Evolutionary conservation across 805 yeast genomes (phyloP).

Genomic region (Metschnikowia anglica): DNA sequence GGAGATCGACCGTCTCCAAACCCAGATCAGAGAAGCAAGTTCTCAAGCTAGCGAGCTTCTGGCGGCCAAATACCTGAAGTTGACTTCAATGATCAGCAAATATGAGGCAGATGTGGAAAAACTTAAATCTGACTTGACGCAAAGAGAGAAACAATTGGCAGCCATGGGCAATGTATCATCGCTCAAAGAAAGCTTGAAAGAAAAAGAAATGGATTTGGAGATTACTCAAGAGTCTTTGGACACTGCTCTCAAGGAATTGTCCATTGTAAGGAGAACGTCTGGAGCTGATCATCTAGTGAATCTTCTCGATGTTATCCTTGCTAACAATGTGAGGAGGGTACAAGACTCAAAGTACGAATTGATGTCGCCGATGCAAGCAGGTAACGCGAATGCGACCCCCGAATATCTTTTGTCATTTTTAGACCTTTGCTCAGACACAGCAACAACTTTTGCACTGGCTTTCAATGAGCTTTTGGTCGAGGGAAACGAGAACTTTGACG

Average conservation of each 20-base stretch:
- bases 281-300: conserved; percentile 50
- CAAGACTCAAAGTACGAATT: conserved; percentile 71
- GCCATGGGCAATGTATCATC: conserved; percentile 25
- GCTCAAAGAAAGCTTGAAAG: conserved; percentile 50
- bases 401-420: conserved; percentile 63
- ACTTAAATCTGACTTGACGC: conserved; percentile 38
- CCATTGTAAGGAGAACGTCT: conserved; percentile 47
- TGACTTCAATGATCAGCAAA: conserved; percentile 56
- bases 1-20: conserved; percentile 62
- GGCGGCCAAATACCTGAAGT: conserved; percentile 60
- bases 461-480: conserved; percentile 77
- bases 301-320: conserved; percentile 68
- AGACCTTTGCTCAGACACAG: conserved; percentile 67
- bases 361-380: conserved; percentile 79
- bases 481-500: conserved; percentile 50
- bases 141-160: conserved; percentile 26
- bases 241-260: conserved; percentile 61
- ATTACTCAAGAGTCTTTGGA: conserved; percentile 79
- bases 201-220: conserved; percentile 76
- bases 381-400: conserved; percentile 74
- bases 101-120: conserved; percentile 63
- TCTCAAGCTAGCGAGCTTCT: conserved; percentile 59
- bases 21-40: conserved; percentile 61
- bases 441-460: conserved; percentile 76
- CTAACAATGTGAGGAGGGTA: conserved; percentile 65